Percentiles rank a stretch among this genome's conserved stretches.
phyloP scores from a whole-genome alignment of 257 asterid species.

The Craterostigma plantagineum region DNA sequence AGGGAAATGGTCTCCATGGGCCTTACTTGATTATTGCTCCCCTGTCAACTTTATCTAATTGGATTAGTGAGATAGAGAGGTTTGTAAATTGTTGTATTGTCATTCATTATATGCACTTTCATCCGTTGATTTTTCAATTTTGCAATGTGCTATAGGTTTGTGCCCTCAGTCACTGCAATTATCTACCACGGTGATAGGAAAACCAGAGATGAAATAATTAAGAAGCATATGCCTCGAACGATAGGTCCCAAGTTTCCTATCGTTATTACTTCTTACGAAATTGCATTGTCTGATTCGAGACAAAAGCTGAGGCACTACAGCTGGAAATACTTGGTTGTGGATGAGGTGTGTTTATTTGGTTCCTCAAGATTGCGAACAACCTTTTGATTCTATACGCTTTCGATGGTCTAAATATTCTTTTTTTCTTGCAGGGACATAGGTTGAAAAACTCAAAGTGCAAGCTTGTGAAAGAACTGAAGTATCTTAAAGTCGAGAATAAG shows the following conservation, averaged over 20 bases:
- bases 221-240: slow-evolving; percentile 79
- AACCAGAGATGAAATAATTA: slow-evolving; percentile 48
- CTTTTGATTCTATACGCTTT: neutral
- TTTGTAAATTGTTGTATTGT: slow-evolving; percentile 17
- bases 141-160: slow-evolving; percentile 37
- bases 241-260: slow-evolving; percentile 75
- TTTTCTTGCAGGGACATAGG: slow-evolving; percentile 72
- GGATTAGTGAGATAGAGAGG: slow-evolving; percentile 85
- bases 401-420: neutral
- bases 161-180: slow-evolving; percentile 55
- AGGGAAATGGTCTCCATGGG: slow-evolving; percentile 89
- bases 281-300: slow-evolving; percentile 59
- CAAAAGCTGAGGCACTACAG: slow-evolving; percentile 43
- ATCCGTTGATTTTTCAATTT: neutral
- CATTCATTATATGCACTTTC: slow-evolving; percentile 4
- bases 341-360: slow-evolving; percentile 40
- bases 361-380: too few relatives aligned
- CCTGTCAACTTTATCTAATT: slow-evolving; percentile 88
- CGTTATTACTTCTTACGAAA: slow-evolving; percentile 81
- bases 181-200: slow-evolving; percentile 75
- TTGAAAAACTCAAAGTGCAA: slow-evolving; percentile 82
- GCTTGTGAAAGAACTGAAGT: slow-evolving; percentile 55
- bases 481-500: slow-evolving; percentile 56
- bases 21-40: slow-evolving; percentile 94
- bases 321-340: slow-evolving; percentile 93